phyloP scores from a whole-genome alignment of 179 eudicot species.

The Corrigiola litoralis region DNA sequence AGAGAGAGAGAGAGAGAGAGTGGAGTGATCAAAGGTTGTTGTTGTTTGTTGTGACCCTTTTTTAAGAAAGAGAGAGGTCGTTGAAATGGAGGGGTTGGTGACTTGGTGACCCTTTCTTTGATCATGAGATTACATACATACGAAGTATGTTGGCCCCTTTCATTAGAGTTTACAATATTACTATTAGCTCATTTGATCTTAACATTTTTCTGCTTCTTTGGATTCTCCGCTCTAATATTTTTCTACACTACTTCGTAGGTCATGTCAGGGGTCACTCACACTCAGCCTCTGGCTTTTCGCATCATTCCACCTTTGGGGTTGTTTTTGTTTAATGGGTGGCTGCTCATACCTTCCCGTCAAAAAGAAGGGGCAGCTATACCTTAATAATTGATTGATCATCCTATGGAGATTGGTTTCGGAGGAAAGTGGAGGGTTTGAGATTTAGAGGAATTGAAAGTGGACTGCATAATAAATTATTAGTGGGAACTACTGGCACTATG shows the following conservation, averaged over 20 bases:
- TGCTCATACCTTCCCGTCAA: too few relatives aligned
- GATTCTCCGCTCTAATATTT: constrained; percentile 14
- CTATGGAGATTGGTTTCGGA: too few relatives aligned
- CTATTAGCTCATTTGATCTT: not conserved
- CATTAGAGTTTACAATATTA: not conserved
- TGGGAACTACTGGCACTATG: too few relatives aligned
- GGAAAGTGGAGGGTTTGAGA: too few relatives aligned
- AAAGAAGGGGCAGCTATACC: too few relatives aligned
- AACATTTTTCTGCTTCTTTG: not conserved
- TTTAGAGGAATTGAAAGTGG: too few relatives aligned
- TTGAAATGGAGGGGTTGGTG: too few relatives aligned
- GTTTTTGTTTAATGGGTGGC: not conserved
- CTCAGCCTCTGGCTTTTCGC: too few relatives aligned
- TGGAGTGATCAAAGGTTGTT: not conserved
- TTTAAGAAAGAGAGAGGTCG: not conserved
- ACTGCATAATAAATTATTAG: too few relatives aligned
- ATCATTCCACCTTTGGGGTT: not conserved
- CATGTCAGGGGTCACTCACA: too few relatives aligned
- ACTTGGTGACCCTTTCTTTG: constrained; percentile 24
- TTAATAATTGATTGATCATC: too few relatives aligned
- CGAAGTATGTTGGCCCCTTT: not conserved
- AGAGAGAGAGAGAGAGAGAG: not conserved
- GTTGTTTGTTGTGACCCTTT: not conserved
- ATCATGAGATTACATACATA: not conserved
- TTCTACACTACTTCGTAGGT: too few relatives aligned